phyloP scores from a whole-genome alignment of 1,139 yeast genomes.

The Pichia sp. region DNA sequence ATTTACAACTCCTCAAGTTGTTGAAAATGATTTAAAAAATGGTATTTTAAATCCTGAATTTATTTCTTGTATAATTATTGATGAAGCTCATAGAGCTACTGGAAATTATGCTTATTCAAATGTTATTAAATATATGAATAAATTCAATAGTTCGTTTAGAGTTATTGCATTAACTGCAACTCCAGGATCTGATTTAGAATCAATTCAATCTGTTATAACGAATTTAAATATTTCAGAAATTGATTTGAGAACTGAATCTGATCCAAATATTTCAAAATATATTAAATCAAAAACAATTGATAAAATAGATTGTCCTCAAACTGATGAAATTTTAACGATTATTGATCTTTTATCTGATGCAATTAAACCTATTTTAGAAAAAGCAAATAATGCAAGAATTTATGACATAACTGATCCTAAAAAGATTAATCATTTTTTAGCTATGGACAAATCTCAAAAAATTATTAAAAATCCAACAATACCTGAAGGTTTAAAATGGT shows the following conservation, averaged over 20 bases:
- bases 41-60: slow-evolving; percentile 74
- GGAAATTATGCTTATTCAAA: slow-evolving; percentile 87
- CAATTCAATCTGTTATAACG: slow-evolving; percentile 77
- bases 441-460: slow-evolving; percentile 62
- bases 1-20: slow-evolving; percentile 95
- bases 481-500: slow-evolving; percentile 68
- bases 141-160: slow-evolving; percentile 64
- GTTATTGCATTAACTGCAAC: slow-evolving; percentile 91
- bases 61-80: slow-evolving; percentile 72
- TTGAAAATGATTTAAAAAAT: slow-evolving; percentile 75
- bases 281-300: slow-evolving; percentile 66
- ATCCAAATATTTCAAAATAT: slow-evolving; percentile 72
- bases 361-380: slow-evolving; percentile 53
- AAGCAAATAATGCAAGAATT: slow-evolving; percentile 58
- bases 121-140: slow-evolving; percentile 50
- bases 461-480: slow-evolving; percentile 45
- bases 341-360: slow-evolving; percentile 52
- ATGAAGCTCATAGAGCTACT: slow-evolving; percentile 92
- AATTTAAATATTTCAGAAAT: slow-evolving; percentile 69
- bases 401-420: slow-evolving; percentile 60
- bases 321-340: slow-evolving; percentile 48
- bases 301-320: slow-evolving; percentile 48
- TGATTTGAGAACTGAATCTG: slow-evolving; percentile 81
- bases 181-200: slow-evolving; percentile 82
- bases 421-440: slow-evolving; percentile 62